Evolutionary conservation across 306 rosid species (phyloP), one percentile per base, ranked within the genome.

Genomic region (Vicia faba): DNA sequence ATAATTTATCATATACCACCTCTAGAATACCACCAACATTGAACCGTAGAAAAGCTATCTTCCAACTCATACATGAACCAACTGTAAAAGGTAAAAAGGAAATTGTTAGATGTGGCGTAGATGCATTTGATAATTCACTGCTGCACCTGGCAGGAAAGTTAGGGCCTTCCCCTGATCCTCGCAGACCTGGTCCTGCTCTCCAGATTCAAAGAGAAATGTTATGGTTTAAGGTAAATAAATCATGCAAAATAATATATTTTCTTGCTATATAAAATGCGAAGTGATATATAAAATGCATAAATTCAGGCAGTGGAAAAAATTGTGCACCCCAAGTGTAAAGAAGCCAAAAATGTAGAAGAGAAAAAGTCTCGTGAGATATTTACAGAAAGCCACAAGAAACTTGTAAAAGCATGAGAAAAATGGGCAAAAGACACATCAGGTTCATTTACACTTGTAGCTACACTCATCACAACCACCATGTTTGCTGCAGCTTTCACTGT

Each of bases 161-260:
- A 9, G 70, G 44, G 0, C 44, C 70, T 46, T 65, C 59, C 0
- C 3, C 16, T 65, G 70, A 46, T 3, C 18, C 28, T 10, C 1
- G 11, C 2, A 45, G 10, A 64, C 14, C 43, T 0, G 43, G 69
- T 14, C 23, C 69, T 9, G 56, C 57, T 28, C 16, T 64, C 5
- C 69, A 45, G 5, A 64, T 64, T 57, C 69, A 64, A 28, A 64
- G 41, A 64, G 69, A 64, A 28, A 9, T 64, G 14, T 38, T 14
- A 45, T 64, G 69, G 69, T 64, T 45, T 13, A 45, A 64, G 69
- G 69, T 64, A 1, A 1, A 5, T 25, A 11, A 50, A 3, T 18
- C 7, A 14, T 14, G 51, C 14, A 4, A 14, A 11, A 50, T 50
- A 50, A 28, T 46, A 15, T 46, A 46, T 2, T 46, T 46, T 46